Evolutionary conservation across 805 yeast species (phyloP).

Genomic region (Teunomyces funiuensis): DNA sequence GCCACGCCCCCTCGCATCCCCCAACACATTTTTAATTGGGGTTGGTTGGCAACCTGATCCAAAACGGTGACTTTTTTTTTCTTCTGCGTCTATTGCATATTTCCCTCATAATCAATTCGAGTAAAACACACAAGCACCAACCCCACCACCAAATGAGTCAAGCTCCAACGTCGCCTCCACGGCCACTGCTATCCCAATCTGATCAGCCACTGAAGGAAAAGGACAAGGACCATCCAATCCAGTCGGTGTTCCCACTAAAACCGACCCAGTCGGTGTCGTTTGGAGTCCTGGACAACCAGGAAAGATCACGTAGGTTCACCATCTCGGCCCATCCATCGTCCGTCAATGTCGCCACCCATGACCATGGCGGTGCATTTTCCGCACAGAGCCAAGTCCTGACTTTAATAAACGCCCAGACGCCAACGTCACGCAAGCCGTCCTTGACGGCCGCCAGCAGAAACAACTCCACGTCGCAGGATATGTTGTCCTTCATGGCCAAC

Average conservation of each 20-base stretch:
- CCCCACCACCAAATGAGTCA: neutral
- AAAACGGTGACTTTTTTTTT: neutral
- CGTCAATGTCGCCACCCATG: constrained; percentile 21
- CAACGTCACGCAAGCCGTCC: constrained; percentile 15
- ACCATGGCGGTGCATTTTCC: neutral
- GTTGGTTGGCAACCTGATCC: neutral
- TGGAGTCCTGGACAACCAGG: constrained; percentile 34
- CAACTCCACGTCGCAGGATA: constrained; percentile 8
- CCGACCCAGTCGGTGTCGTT: constrained; percentile 31
- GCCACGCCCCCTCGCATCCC: neutral
- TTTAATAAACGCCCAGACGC: constrained; percentile 7
- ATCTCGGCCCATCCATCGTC: constrained; percentile 45
- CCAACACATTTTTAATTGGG: neutral
- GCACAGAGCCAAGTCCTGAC: constrained; percentile 4
- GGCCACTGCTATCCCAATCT: neutral
- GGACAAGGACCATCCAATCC: neutral
- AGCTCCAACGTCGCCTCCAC: constrained; percentile 4
- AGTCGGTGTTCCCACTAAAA: constrained; percentile 6
- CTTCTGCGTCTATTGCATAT: neutral
- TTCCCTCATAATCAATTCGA: neutral
- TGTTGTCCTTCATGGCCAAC: constrained; percentile 11
- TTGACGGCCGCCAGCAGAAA: constrained; percentile 7
- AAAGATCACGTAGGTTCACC: constrained; percentile 40
- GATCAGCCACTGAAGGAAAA: neutral
- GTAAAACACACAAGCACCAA: no score